phyloP scores from a whole-genome alignment of 371 early-diverging fungal genomes.

The Phascolomyces articulosus region DNA sequence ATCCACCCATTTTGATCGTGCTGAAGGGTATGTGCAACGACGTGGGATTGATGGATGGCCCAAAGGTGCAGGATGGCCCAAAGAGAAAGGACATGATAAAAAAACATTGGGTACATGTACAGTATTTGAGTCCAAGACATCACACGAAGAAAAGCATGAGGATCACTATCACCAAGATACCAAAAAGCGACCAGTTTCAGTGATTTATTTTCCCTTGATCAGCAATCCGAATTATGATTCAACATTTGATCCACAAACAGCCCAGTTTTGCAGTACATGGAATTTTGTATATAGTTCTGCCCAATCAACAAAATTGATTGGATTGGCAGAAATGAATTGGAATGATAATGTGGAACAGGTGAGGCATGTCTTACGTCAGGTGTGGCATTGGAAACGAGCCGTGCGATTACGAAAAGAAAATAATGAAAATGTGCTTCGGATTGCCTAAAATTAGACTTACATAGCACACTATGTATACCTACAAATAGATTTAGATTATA shows the following conservation, averaged over 20 bases:
- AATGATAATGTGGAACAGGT: slow-evolving; percentile 49
- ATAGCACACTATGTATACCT: no score
- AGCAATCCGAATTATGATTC: slow-evolving; percentile 53
- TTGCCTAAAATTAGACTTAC: background rate
- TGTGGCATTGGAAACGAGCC: slow-evolving; percentile 47
- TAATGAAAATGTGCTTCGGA: background rate
- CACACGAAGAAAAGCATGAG: background rate
- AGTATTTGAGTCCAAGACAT: slow-evolving; percentile 24
- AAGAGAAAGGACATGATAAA: slow-evolving; percentile 27
- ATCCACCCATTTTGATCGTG: slow-evolving; percentile 67
- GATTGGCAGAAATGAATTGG: slow-evolving; percentile 53
- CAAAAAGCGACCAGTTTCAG: slow-evolving; percentile 37
- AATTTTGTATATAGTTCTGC: slow-evolving; percentile 66
- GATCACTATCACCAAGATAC: background rate
- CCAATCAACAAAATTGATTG: slow-evolving; percentile 58
- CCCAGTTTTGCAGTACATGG: slow-evolving; percentile 67
- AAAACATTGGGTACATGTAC: slow-evolving; percentile 30
- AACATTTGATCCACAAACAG: slow-evolving; percentile 66
- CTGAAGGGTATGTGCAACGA: slow-evolving; percentile 59
- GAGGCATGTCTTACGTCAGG: slow-evolving; percentile 36
- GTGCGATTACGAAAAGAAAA: background rate
- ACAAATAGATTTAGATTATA: no score
- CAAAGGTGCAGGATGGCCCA: slow-evolving; percentile 45
- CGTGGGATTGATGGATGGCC: slow-evolving; percentile 61
- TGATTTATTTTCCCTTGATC: slow-evolving; percentile 68